Base-by-base conservation (phyloP, 2,329 filamentous ascomycete genomes). In the Calonectria henricotiae region DNA sequence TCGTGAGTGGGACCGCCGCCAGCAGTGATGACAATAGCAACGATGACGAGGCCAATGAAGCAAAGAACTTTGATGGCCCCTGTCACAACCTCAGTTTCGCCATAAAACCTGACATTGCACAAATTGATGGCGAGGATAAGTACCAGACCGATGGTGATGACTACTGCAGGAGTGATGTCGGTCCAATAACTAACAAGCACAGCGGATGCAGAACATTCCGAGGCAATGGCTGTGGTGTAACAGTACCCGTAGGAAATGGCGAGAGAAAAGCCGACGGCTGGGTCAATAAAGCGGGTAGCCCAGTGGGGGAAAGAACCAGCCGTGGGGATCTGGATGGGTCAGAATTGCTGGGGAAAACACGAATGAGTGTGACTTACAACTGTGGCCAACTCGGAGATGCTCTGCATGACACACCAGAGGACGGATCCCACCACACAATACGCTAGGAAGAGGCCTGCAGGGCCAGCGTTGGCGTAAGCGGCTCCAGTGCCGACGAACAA, bases 61-160 rank as follows among this genome's bases (percentile, higher is more conserved):
- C 86, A 87, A 69, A 90, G 82, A 25, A 91, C 83, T 79, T 91
- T 91, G 81, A 90, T 85, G 39, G 85, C 86, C 35, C 88, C 87
- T 62, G 90, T 89, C 81, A 86, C 87, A 74, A 91, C 90, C 76
- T 91, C 89, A 30, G 87, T 85, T 79, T 91, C 89, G 41, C 89
- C 89, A 72, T 89, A 91, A 72, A 88, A 83, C n/a, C 83, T 82
- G 12, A 90, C 87, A 41, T 86, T 87, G 68, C 89, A 85, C 72
- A 89, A 86, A 77, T 90, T 91, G 72, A 90, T 84, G 20, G 83
- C 73, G 8, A 90, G 80, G 62, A 88, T 87, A 58, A 90, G 83
- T 25, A 87, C 61, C 3, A 90, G 82, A 65, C 90, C 85, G 41
- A 91, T 82, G 55, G 87, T 84, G 67, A 91, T 89, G 37, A 77